These are phyloP conservation scores for Multifurca ochricompacta DNA, from an alignment of 768 basidiomycete species.

Conservation along the genomic window DNA sequence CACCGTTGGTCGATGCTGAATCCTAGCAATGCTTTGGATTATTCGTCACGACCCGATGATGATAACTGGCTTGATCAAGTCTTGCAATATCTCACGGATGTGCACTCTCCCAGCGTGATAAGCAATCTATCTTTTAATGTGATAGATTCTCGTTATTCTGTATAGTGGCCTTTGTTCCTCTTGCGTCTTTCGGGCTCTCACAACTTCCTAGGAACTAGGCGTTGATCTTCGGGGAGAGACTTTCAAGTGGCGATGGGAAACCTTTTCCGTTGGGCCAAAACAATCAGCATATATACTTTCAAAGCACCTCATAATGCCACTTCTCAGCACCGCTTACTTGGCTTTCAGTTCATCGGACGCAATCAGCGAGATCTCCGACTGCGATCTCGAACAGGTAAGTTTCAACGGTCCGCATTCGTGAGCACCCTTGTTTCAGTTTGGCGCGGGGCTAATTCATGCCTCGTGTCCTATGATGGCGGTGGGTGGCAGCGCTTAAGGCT, in stretches of 20 bases:
- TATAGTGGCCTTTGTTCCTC: conserved; percentile 31
- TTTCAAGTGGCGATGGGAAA: conserved; percentile 80
- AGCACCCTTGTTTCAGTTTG: conserved; percentile 11
- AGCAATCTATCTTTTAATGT: conserved; percentile 50
- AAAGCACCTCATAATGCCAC: conserved; percentile 67
- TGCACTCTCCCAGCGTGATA: conserved; percentile 58
- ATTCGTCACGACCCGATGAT: conserved; percentile 37
- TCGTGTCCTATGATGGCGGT: conserved; percentile 7
- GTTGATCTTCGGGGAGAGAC: conserved; percentile 49
- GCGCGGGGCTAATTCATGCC: conserved; percentile 13
- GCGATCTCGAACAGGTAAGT: conserved; percentile 60
- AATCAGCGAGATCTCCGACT: conserved; percentile 45
- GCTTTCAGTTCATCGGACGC: conserved; percentile 56
- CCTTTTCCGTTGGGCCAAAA: conserved; percentile 54
- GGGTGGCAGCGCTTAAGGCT: neutral
- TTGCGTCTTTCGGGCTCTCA: conserved; percentile 17
- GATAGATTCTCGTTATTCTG: conserved; percentile 53
- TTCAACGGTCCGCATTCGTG: conserved; percentile 7
- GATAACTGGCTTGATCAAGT: conserved; percentile 51
- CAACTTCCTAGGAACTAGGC: conserved; percentile 49
- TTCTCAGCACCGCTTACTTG: conserved; percentile 64
- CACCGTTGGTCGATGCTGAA: conserved; percentile 68
- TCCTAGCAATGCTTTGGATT: conserved; percentile 24
- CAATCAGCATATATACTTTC: conserved; percentile 66
- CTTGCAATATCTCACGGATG: conserved; percentile 47